Conservation (phyloP, 768 basidiomycete genomes). For the Tulasnella calospora region DNA sequence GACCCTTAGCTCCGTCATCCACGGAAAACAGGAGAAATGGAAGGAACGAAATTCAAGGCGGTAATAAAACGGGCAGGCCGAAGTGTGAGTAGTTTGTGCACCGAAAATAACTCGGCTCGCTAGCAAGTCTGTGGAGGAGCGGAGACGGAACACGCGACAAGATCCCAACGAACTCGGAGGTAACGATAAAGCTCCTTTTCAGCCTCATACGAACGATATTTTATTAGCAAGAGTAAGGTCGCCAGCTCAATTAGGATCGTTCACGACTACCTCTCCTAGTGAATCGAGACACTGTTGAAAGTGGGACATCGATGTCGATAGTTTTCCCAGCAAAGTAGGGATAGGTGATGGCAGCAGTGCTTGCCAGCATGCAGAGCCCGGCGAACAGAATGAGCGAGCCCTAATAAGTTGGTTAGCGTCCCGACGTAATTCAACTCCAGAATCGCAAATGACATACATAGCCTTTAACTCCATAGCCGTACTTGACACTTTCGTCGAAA, state of each 20-base stretch:
- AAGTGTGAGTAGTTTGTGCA: too few species aligned
- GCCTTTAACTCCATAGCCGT: not conserved
- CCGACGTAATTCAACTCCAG: not conserved
- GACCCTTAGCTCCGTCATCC: constrained; percentile 2
- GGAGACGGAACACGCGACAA: too few species aligned
- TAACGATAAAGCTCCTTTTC: too few species aligned
- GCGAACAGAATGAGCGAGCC: constrained; percentile 21
- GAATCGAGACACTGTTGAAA: not conserved
- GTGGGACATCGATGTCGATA: not conserved
- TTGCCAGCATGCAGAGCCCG: not conserved
- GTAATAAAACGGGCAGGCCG: not conserved
- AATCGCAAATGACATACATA: not conserved
- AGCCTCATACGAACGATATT: too few species aligned
- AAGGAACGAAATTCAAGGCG: not conserved
- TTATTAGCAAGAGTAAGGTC: too few species aligned
- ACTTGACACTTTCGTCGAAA: not conserved
- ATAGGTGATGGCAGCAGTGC: constrained; percentile 13
- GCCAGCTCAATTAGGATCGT: not conserved
- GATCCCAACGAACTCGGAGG: too few species aligned
- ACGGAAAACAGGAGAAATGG: not conserved
- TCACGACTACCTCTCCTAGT: not conserved
- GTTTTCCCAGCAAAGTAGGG: not conserved
- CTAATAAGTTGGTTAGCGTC: not conserved
- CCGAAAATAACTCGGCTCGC: too few species aligned
- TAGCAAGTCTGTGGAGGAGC: too few species aligned